Evolutionary conservation across 306 rosid genomes (phyloP).

Genomic region (Corylus heterophylla): DNA sequence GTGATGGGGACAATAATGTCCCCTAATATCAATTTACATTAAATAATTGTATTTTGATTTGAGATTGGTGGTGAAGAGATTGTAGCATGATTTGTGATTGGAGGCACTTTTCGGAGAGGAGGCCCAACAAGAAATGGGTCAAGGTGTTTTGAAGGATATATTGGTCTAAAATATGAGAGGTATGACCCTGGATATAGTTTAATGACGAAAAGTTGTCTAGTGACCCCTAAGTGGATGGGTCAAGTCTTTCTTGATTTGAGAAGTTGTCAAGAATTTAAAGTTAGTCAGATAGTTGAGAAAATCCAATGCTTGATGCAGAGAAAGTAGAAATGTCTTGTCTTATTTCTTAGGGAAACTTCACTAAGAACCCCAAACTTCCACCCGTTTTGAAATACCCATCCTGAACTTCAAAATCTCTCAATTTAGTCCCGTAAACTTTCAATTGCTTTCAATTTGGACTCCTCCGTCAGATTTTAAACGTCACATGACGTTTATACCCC

Average conservation of each 20-base stretch:
- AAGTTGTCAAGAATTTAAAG: background rate
- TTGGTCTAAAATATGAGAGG: background rate
- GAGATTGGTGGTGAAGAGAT: background rate
- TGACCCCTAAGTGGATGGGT: background rate
- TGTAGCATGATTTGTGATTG: background rate
- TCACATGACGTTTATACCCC: no score
- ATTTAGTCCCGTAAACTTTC: no score
- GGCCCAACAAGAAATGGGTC: background rate
- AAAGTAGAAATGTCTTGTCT: constrained; percentile 16
- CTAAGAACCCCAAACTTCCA: no score
- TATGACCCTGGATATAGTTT: background rate
- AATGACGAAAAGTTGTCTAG: background rate
- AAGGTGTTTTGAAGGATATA: background rate
- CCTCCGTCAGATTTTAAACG: no score
- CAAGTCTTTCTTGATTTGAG: background rate
- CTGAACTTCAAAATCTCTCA: no score
- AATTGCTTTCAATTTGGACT: no score
- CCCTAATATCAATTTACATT: background rate
- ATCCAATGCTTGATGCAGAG: background rate
- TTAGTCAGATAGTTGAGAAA: constrained; percentile 5
- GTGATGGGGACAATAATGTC: background rate
- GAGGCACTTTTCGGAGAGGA: background rate
- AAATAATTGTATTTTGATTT: background rate
- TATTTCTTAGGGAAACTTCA: background rate
- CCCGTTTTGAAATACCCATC: no score